Evolutionary conservation across 2,329 filamentous ascomycete species (phyloP).

Genomic region (Cytospora piceicola): DNA sequence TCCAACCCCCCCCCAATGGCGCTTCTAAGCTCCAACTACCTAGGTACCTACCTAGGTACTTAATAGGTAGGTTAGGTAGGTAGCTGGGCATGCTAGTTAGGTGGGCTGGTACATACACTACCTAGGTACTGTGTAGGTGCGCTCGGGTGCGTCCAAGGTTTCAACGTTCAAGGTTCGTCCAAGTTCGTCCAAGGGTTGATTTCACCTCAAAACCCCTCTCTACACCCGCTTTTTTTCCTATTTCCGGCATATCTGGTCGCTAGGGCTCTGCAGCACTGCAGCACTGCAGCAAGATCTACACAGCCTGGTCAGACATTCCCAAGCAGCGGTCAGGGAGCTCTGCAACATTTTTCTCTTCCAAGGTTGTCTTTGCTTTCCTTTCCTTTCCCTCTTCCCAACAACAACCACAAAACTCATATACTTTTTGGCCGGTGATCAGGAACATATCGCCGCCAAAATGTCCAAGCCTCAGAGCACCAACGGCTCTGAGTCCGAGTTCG

Average conservation of each 20-base stretch:
- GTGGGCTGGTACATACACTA: too few species aligned
- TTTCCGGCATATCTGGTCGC: conserved; percentile 25
- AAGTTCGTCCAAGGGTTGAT: too few species aligned
- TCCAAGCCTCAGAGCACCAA: conserved; percentile 53
- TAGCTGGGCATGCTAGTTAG: too few species aligned
- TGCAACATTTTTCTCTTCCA: background rate
- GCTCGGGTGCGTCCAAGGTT: too few species aligned
- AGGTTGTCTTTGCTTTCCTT: background rate
- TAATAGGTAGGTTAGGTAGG: too few species aligned
- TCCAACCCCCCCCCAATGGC: too few species aligned
- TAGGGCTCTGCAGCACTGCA: background rate
- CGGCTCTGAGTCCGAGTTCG: conserved; percentile 60
- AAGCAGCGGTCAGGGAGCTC: conserved; percentile 25
- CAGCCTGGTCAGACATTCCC: background rate
- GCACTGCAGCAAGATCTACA: too few species aligned
- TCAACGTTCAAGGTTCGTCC: too few species aligned
- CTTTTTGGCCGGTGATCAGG: conserved; percentile 3
- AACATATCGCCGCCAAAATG: conserved; percentile 42
- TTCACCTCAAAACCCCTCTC: too few species aligned
- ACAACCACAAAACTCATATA: background rate
- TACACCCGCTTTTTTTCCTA: conserved; percentile 20
- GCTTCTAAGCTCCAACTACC: too few species aligned
- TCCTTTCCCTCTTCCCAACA: background rate
- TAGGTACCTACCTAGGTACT: too few species aligned
- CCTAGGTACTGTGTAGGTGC: too few species aligned